phyloP scores from a whole-genome alignment of 768 basidiomycete species.

The Lactifluus piperatus region DNA sequence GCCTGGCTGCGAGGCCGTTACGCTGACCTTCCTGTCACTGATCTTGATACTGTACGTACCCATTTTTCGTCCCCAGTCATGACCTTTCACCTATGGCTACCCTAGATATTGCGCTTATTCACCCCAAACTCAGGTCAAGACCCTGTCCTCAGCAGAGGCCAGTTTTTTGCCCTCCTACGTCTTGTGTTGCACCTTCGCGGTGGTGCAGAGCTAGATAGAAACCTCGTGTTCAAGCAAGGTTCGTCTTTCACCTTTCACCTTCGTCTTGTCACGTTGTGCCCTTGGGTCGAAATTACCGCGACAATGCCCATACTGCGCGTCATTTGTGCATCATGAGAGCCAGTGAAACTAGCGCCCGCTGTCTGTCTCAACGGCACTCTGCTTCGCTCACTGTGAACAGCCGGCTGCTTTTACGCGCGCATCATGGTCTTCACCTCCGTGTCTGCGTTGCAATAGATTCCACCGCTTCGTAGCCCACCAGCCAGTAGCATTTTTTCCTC shows the following conservation, averaged over 20 bases:
- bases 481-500: background rate
- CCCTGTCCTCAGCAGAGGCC: conserved; percentile 53
- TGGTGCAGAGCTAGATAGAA: conserved; percentile 56
- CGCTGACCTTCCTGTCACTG: conserved; percentile 38
- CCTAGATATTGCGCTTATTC: conserved; percentile 61
- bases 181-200: conserved; percentile 50
- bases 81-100: background rate
- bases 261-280: background rate
- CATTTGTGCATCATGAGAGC: background rate
- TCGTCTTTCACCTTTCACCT: conserved; percentile 20
- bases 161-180: conserved; percentile 69
- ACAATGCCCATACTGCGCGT: background rate
- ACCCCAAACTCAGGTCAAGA: conserved; percentile 42
- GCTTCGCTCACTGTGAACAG: background rate
- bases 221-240: conserved; percentile 74
- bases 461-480: background rate
- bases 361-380: background rate
- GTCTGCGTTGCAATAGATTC: background rate
- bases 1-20: conserved; percentile 74
- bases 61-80: background rate
- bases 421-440: background rate
- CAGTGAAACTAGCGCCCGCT: background rate
- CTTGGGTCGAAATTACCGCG: background rate
- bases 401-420: background rate
- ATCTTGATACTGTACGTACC: conserved; percentile 50